These are phyloP conservation scores for Mycena alexandri DNA, from an alignment of 768 basidiomycete genomes.

Conservation along the genomic window DNA sequence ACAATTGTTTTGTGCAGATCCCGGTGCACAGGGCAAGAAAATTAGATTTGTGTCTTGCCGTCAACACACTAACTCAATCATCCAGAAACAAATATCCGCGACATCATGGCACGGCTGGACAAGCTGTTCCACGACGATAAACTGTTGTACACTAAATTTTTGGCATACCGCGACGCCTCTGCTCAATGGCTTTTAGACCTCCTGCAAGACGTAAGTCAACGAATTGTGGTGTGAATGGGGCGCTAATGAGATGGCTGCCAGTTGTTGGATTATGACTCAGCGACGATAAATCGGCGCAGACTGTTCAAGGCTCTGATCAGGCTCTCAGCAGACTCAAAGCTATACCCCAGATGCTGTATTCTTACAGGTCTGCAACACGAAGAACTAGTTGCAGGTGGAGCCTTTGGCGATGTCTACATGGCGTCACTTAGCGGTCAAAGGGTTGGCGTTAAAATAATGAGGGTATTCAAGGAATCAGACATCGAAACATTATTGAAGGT, in stretches of 20 bases:
- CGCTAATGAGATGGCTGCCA: constrained; percentile 4
- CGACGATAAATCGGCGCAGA: neutral
- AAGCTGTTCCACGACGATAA: too few species aligned
- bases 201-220: too few species aligned
- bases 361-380: constrained; percentile 23
- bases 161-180: too few species aligned
- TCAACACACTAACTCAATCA: too few species aligned
- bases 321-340: constrained; percentile 24
- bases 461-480: constrained; percentile 18
- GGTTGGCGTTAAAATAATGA: constrained; percentile 33
- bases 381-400: constrained; percentile 23
- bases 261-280: constrained; percentile 27
- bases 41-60: too few species aligned
- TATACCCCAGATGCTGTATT: constrained; percentile 24
- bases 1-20: too few species aligned
- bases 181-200: too few species aligned
- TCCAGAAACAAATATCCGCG: too few species aligned
- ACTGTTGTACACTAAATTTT: too few species aligned
- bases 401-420: constrained; percentile 33
- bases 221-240: too few species aligned
- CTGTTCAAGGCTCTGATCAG: constrained; percentile 14
- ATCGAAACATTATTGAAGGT: constrained; percentile 21
- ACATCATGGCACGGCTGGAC: too few species aligned
- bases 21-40: too few species aligned
- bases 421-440: constrained; percentile 22